Evolutionary conservation across 2,329 filamentous ascomycete genomes (phyloP).

Genomic region (Fusarium sp.): DNA sequence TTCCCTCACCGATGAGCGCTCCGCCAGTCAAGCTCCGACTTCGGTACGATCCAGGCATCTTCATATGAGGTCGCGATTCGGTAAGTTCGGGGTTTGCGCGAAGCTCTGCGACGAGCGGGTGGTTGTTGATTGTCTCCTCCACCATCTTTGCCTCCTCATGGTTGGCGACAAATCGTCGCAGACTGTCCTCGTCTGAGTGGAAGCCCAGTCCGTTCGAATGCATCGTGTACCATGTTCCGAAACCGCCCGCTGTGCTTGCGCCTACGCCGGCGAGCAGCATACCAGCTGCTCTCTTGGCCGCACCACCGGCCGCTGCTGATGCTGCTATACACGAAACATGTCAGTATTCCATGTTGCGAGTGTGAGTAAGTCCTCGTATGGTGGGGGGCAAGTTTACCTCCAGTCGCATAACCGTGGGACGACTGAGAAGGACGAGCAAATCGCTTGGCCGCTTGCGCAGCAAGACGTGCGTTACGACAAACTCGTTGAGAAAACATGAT

Average conservation of each 20-base stretch:
- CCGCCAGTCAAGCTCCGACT: conserved; percentile 84
- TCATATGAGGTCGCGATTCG: conserved; percentile 88
- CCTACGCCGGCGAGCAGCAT: conserved; percentile 49
- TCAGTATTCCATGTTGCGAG: conserved; percentile 31
- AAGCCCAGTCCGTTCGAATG: conserved; percentile 54
- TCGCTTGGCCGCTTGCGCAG: conserved; percentile 43
- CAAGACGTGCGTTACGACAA: conserved; percentile 43
- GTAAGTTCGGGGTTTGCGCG: conserved; percentile 74
- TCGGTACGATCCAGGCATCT: conserved; percentile 79
- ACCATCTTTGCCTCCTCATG: conserved; percentile 70
- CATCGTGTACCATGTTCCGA: conserved; percentile 54
- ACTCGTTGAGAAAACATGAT: conserved; percentile 45
- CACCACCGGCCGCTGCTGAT: conserved; percentile 33
- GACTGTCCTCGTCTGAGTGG: conserved; percentile 76
- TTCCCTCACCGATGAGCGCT: conserved; percentile 79
- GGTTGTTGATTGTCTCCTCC: conserved; percentile 79
- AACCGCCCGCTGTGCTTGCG: conserved; percentile 51
- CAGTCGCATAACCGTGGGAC: conserved; percentile 47
- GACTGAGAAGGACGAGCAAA: conserved; percentile 32
- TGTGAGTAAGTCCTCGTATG: conserved; percentile 6
- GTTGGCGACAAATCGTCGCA: conserved; percentile 71
- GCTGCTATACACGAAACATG: conserved; percentile 15
- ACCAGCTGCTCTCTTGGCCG: conserved; percentile 43
- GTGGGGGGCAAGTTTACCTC: conserved; percentile 33
- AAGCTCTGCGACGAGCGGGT: conserved; percentile 78